Percentiles rank a stretch among this genome's conserved stretches.
These are phyloP conservation scores for Nothophoma quercina DNA, from an alignment of 2,329 filamentous ascomycete species.

Conservation along the genomic window DNA sequence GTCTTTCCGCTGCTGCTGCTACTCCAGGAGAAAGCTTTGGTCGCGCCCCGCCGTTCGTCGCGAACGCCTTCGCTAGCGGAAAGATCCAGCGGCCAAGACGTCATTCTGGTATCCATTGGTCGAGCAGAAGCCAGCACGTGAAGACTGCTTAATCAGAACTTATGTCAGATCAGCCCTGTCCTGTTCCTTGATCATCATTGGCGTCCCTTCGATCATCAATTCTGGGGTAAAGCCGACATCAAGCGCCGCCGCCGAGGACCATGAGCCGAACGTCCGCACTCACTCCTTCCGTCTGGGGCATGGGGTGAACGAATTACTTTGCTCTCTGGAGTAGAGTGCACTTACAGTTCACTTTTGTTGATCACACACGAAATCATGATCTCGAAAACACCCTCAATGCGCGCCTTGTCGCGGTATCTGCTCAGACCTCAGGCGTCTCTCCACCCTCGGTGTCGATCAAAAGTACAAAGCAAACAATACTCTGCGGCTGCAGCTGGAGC, in stretches of 20 bases:
- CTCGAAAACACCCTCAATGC: constrained; percentile 40
- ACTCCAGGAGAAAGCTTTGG: neutral
- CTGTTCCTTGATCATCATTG: neutral
- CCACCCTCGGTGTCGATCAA: constrained; percentile 34
- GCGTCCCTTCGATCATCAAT: no score
- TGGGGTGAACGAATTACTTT: constrained; percentile 11
- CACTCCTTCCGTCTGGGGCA: constrained; percentile 16
- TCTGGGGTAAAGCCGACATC: constrained; percentile 18
- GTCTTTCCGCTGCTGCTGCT: neutral
- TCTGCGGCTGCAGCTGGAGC: constrained; percentile 59
- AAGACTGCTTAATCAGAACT: constrained; percentile 8
- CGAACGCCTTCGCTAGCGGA: constrained; percentile 3
- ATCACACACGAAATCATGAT: constrained; percentile 30
- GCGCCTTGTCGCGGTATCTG: constrained; percentile 40
- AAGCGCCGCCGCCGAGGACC: constrained; percentile 10
- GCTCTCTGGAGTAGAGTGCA: constrained; percentile 1
- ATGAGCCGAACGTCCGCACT: constrained; percentile 15
- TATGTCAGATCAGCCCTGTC: constrained; percentile 4
- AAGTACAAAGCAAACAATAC: constrained; percentile 48
- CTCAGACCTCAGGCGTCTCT: constrained; percentile 38
- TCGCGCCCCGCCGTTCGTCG: constrained; percentile 11
- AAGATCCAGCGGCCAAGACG: neutral
- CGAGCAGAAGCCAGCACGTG: constrained; percentile 8
- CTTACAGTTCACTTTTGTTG: neutral
- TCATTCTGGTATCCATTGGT: constrained; percentile 7